Percentiles rank a stretch among this genome's conserved stretches.
These are phyloP conservation scores for Wallacemonas sp. DNA, from an alignment of 208 protist species.

Conservation along the genomic window DNA sequence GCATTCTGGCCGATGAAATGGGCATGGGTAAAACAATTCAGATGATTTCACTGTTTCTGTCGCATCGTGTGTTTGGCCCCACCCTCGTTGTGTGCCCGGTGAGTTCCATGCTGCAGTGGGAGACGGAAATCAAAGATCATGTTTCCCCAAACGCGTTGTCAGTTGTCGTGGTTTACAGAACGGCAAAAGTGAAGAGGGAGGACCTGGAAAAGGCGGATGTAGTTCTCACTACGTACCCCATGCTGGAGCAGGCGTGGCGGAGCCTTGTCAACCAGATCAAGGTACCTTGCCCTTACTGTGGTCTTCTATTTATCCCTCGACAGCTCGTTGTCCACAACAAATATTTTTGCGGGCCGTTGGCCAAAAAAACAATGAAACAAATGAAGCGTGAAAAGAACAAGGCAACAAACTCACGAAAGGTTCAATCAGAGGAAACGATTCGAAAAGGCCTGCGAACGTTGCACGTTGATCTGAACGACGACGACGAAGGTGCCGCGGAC, in stretches of 20 bases:
- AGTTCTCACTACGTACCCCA: constrained; percentile 94
- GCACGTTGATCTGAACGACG: constrained; percentile 65
- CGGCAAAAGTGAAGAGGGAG: constrained; percentile 44
- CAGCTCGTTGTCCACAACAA: constrained; percentile 91
- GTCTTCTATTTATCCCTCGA: constrained; percentile 81
- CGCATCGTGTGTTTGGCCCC: constrained; percentile 66
- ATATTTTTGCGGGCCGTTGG: constrained; percentile 93
- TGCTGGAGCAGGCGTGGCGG: constrained; percentile 90
- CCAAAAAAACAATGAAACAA: constrained; percentile 83
- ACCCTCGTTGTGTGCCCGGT: constrained; percentile 91
- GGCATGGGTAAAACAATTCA: constrained; percentile 97
- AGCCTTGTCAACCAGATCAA: constrained; percentile 79
- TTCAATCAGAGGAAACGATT: constrained; percentile 78
- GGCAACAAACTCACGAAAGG: constrained; percentile 28
- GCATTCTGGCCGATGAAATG: constrained; percentile 99
- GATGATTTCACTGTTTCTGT: constrained; percentile 91
- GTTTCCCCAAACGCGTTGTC: constrained; percentile 58
- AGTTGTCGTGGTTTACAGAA: constrained; percentile 82
- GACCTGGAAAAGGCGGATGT: constrained; percentile 89
- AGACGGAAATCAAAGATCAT: constrained; percentile 84
- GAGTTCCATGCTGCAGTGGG: constrained; percentile 93
- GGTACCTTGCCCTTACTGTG: constrained; percentile 90
- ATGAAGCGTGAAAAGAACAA: constrained; percentile 76
- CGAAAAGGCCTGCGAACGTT: constrained; percentile 79
- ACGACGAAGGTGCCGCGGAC: constrained; percentile 1